Evolutionary conservation across 345 rosid species (phyloP).

Genomic region (Iberis pinnata): DNA sequence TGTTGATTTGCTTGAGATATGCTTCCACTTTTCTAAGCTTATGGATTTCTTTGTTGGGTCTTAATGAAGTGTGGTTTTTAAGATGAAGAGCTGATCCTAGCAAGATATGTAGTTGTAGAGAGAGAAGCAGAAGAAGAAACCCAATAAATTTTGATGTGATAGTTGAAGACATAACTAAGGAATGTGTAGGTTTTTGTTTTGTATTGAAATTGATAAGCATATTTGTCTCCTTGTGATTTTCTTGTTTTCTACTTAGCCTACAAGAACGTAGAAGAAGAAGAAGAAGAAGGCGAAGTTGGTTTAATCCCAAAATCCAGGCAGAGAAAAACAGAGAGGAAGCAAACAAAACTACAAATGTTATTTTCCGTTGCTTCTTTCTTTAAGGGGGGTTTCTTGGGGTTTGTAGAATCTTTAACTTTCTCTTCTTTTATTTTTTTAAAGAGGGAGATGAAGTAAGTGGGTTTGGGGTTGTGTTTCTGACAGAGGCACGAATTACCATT

Average conservation of each 20-base stretch:
- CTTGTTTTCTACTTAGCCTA: too few relatives aligned
- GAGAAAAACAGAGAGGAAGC: conserved; percentile 34
- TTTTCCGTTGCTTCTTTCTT: conserved; percentile 12
- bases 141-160: conserved; percentile 43
- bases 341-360: conserved; percentile 25
- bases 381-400: conserved; percentile 27
- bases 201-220: conserved; percentile 27
- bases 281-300: conserved; percentile 25
- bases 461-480: conserved; percentile 33
- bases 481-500: conserved; percentile 34
- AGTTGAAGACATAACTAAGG: conserved; percentile 45
- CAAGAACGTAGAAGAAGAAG: conserved; percentile 29
- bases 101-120: conserved; percentile 22
- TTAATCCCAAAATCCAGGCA: conserved; percentile 30
- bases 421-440: conserved; percentile 13
- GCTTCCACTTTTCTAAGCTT: conserved; percentile 48
- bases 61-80: conserved; percentile 44
- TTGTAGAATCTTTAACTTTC: conserved; percentile 20
- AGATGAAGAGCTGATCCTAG: conserved; percentile 44
- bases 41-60: conserved; percentile 38
- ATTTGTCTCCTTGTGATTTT: too few relatives aligned
- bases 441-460: conserved; percentile 25
- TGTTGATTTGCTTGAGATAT: conserved; percentile 67
- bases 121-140: conserved; percentile 42
- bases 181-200: too few relatives aligned